Evolutionary conservation across 352 stramenopile species (phyloP).

Genomic region (Pythium guiyangense): DNA sequence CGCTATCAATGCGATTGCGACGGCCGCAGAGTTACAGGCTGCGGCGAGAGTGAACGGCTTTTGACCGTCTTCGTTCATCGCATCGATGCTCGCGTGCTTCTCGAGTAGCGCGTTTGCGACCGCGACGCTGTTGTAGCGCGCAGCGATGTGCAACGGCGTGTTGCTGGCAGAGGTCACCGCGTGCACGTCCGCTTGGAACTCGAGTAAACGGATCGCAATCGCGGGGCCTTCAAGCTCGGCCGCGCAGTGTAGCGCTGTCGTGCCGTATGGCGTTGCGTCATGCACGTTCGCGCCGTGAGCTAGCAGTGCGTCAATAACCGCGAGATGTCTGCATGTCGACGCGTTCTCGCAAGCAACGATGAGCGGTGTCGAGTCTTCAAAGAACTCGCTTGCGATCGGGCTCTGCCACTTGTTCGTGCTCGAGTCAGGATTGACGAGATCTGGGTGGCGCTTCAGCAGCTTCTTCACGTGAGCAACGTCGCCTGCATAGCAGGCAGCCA

Average conservation of each 20-base stretch:
- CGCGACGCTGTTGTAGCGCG: not conserved
- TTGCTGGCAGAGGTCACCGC: not conserved
- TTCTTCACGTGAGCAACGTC: not conserved
- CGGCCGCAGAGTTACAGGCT: not conserved
- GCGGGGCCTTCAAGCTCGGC: no score
- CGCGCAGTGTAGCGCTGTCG: no score
- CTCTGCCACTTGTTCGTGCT: no score
- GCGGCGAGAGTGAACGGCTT: not conserved
- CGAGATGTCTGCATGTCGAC: no score
- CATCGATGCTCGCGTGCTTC: not conserved
- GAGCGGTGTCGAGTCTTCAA: no score
- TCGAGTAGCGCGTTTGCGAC: not conserved
- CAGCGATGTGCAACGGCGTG: not conserved
- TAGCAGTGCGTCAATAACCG: not conserved
- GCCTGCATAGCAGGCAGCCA: not conserved
- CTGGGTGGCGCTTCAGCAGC: not conserved
- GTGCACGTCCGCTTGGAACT: not conserved
- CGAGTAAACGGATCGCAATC: not conserved
- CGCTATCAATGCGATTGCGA: not conserved
- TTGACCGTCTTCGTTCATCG: not conserved
- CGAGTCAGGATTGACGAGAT: not conserved
- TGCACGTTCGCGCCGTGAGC: not conserved
- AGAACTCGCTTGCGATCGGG: no score
- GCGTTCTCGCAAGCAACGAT: no score
- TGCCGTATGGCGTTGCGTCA: no score